phyloP scores from a whole-genome alignment of 768 basidiomycete species.

The Amanita thiersii region DNA sequence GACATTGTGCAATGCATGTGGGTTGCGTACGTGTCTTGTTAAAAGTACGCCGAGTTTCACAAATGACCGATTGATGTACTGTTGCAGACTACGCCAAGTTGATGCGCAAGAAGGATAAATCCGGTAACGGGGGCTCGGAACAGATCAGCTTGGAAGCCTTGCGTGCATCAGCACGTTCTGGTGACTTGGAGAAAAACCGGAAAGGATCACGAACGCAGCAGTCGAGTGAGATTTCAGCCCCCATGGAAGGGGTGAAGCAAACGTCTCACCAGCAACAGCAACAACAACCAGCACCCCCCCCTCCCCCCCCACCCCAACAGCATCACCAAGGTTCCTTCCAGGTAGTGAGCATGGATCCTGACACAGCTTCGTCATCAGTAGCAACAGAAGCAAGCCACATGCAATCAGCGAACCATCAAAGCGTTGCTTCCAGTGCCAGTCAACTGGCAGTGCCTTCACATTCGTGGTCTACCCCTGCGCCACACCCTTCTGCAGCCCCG shows the following conservation, averaged over 20 bases:
- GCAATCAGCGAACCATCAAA: constrained; percentile 12
- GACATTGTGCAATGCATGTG: constrained; percentile 82
- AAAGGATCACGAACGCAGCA: constrained; percentile 19
- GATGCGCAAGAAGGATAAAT: constrained; percentile 72
- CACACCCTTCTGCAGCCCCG: not conserved
- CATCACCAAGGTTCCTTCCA: constrained; percentile 60
- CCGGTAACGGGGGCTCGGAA: constrained; percentile 43
- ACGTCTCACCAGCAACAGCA: constrained; percentile 17
- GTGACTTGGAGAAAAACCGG: constrained; percentile 33
- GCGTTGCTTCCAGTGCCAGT: constrained; percentile 3
- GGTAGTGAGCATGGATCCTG: constrained; percentile 25
- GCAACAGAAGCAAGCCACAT: constrained; percentile 9
- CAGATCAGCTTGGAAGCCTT: constrained; percentile 71
- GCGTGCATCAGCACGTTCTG: constrained; percentile 62
- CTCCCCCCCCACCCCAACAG: constrained; percentile 7
- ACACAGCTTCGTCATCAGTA: constrained; percentile 11
- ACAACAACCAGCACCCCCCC: not conserved
- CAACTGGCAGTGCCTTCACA: constrained; percentile 6
- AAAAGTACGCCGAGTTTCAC: constrained; percentile 5
- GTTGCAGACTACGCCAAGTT: constrained; percentile 72
- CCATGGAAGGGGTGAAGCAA: constrained; percentile 22
- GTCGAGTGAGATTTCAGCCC: constrained; percentile 20
- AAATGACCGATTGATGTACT: not conserved
- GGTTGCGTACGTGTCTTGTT: constrained; percentile 53
- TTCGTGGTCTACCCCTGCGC: constrained; percentile 12